Evolutionary conservation across 2,329 filamentous ascomycete species (phyloP), one percentile per base, ranked within the genome.

Genomic region (Huntiella bhutanensis): DNA sequence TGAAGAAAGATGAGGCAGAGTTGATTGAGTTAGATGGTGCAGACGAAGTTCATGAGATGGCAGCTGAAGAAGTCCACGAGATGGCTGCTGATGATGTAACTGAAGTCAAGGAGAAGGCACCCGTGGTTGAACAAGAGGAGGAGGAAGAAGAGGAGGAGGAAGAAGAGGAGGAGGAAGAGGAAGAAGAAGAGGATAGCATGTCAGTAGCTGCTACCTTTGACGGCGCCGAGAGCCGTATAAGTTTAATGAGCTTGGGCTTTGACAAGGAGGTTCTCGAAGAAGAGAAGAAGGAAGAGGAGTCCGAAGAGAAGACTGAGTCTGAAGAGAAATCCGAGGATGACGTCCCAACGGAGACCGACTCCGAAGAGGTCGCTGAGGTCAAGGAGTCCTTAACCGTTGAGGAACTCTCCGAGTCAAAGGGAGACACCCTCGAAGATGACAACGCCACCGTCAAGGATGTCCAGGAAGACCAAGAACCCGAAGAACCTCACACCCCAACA

Each of bases 191-290:
- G 28, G 67, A 71, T 41, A 58, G 58, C 37, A 67, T 65, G 35
- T 79, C 75, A 1, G 54, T 79, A 28, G 69, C 66, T 22, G 75
- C 72, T 5, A 77, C 73, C 0, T 54, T 77, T 48, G 75, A 78
- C 50, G 64, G 65, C 5, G 48, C 28, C 4, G 45, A 50, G 33
- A 50, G 48, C n/a, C 45, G 42, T 16, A 33, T 19, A 5, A 46
- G 43, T n/a, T 45, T 44, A 8, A 8, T 34, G 13, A 38, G 15
- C n/a, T 22, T 47, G 13, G 39, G 16, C 11, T 11, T 17, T n/a
- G 38, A 39, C 6, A 37, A 49, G 5, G 48, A 49, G 35, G 8
- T 46, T 34, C 4, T 35, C 41, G 17, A 54, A 54, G 38, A 49
- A 5, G 5, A 16, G 8, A 22, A 33, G 19, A 8, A 39, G 35